A percentile compares a stretch with the other conserved stretches of the same genome.
These are phyloP conservation scores for Bassia scoparia DNA, from an alignment of 148 eudicot species.

Conservation along the genomic window DNA sequence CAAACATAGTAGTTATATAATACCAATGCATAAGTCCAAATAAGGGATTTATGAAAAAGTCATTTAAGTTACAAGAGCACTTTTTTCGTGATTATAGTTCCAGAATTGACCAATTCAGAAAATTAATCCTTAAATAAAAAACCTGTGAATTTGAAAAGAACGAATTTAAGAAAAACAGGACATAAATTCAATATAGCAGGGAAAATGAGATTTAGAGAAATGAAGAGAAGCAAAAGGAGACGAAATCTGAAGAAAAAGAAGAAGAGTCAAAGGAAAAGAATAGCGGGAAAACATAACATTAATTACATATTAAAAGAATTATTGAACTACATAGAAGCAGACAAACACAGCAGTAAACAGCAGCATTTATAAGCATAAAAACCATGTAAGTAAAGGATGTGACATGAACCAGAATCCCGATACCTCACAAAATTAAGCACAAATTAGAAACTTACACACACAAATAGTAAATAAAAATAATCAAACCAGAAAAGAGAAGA, in stretches of 20 bases:
- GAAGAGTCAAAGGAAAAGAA: neutral
- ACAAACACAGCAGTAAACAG: slow-evolving; percentile 97
- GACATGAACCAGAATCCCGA: slow-evolving; percentile 95
- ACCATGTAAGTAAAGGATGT: slow-evolving; percentile 67
- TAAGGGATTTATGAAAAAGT: neutral
- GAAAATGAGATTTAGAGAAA: neutral
- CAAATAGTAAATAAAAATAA: too few species aligned
- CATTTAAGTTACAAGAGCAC: too few species aligned
- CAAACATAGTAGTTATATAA: too few species aligned
- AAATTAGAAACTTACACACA: too few species aligned
- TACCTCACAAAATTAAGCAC: too few species aligned
- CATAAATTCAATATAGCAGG: neutral
- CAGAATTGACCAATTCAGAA: too few species aligned
- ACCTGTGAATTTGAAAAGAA: too few species aligned
- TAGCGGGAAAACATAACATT: neutral
- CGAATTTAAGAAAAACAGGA: neutral
- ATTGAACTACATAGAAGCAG: slow-evolving; percentile 79
- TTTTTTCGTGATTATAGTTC: too few species aligned
- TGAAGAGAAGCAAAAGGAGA: neutral
- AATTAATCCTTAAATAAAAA: neutral
- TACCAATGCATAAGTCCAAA: too few species aligned
- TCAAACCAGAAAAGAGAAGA: too few species aligned
- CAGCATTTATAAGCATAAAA: slow-evolving; percentile 88
- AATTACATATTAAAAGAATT: too few species aligned
- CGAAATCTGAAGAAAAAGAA: neutral